Evolutionary conservation across 768 basidiomycete genomes (phyloP), one percentile per base, ranked within the genome.

Genomic region (Dioszegia crocea): DNA sequence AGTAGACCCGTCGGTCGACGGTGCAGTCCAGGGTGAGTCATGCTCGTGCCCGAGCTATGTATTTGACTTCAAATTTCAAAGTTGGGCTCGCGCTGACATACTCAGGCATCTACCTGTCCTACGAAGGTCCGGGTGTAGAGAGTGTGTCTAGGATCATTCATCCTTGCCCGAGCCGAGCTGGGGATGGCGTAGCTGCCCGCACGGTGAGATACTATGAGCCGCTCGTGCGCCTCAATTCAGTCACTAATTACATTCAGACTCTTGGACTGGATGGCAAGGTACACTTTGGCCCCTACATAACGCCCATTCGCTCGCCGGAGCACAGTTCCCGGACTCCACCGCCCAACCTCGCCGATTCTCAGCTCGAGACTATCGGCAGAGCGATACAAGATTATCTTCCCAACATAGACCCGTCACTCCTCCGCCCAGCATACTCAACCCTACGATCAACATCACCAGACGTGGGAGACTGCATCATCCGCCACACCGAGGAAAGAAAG

Each of bases 171-270:
- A 72, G 77, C 49, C 59, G 65, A 0, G 71, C 84, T 6, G 88
- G 94, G 71, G 86, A 89, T 60, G 88, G 88, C 2, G 81, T 97
- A 6, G 94, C 96, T 2, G 93, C 91, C 11, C 96, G 97, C 78
- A 80, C 97, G 24, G 73, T 73, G 23, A 48, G 71, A 61, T n/a
- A 21, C 40, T 39, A 49, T 57, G 6, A 43, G 8, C 33, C 14
- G 33, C 33, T 11, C 41, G 1, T 24, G 11, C 9, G 3, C 16
- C 0, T 46, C 30, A 57, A 46, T n/a, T n/a, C n/a, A n/a, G 38
- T 43, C 17, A 51, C 40, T 43, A 19, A 43, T 43, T 10, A n/a
- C 33, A 33, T 16, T 2, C 38, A 75, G 67, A 78, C 76, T 4
- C 55, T 97, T 41, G 90, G 92, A 75, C 71, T 98, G 61, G 82